These are phyloP conservation scores for Bipolaris victoriae DNA, from an alignment of 2,329 filamentous ascomycete species.

Conservation along the genomic window DNA sequence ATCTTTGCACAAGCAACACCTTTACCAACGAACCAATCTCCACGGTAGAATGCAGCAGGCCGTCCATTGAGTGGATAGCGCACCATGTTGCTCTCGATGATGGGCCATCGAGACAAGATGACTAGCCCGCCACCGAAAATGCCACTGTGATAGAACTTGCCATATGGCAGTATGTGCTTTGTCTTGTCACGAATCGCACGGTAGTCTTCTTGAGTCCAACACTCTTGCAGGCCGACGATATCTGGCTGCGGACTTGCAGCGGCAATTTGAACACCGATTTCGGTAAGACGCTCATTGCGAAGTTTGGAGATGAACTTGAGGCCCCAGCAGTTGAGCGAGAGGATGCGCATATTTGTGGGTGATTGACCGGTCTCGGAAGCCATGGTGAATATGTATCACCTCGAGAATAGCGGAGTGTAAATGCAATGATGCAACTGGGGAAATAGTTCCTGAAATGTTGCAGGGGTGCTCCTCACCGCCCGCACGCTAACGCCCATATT, in stretches of 20 bases:
- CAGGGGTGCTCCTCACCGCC: conserved; percentile 21
- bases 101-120: conserved; percentile 90
- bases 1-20: conserved; percentile 86
- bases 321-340: conserved; percentile 97
- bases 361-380: conserved; percentile 24
- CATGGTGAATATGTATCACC: conserved; percentile 25
- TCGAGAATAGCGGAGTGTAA: not conserved
- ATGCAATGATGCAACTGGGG: conserved; percentile 27
- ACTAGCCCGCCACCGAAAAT: conserved; percentile 88
- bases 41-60: conserved; percentile 90
- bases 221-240: conserved; percentile 94
- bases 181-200: conserved; percentile 76
- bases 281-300: conserved; percentile 75
- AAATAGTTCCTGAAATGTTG: conserved; percentile 13
- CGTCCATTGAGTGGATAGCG: conserved; percentile 90
- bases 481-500: conserved; percentile 13
- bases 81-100: conserved; percentile 86
- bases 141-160: conserved; percentile 90
- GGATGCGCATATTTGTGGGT: conserved; percentile 69
- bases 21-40: conserved; percentile 97
- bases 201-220: conserved; percentile 89
- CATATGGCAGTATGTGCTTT: conserved; percentile 77
- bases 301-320: conserved; percentile 84
- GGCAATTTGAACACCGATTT: conserved; percentile 84
- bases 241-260: conserved; percentile 71